Conservation (phyloP, 2,329 filamentous ascomycete species). For the Botrytis galanthina region DNA sequence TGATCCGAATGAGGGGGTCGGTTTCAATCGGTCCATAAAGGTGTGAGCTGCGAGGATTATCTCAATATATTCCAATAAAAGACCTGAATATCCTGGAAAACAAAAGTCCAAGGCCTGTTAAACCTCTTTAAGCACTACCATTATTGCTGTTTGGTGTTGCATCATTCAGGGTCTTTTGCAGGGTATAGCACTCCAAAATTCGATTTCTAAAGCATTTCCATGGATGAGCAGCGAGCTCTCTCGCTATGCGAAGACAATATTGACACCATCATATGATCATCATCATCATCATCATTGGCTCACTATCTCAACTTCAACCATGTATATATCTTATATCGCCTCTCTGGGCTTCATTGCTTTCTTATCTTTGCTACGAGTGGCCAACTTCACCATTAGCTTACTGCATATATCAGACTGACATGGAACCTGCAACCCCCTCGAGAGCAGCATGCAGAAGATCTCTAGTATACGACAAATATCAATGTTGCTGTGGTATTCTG, state of each 20-base stretch:
- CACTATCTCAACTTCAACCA: neutral
- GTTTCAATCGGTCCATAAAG: neutral
- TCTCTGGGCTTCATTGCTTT: neutral
- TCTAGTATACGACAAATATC: neutral
- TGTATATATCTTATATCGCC: neutral
- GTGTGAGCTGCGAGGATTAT: neutral
- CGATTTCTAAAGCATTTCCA: neutral
- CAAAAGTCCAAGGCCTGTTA: neutral
- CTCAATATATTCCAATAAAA: neutral
- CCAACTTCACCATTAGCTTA: neutral
- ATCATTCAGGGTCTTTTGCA: neutral
- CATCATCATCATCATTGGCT: neutral
- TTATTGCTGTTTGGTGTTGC: neutral
- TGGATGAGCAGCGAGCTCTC: neutral
- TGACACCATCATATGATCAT: neutral
- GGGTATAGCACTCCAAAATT: neutral
- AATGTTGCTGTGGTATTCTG: neutral
- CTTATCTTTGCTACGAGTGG: neutral
- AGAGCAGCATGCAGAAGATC: neutral
- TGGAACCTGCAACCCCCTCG: neutral
- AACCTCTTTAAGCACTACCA: neutral
- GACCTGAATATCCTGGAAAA: neutral
- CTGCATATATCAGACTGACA: neutral
- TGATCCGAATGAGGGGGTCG: neutral
- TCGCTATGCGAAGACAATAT: neutral